Evolutionary conservation across 208 protist species (phyloP).

Genomic region (Trypanosoma grayi): DNA sequence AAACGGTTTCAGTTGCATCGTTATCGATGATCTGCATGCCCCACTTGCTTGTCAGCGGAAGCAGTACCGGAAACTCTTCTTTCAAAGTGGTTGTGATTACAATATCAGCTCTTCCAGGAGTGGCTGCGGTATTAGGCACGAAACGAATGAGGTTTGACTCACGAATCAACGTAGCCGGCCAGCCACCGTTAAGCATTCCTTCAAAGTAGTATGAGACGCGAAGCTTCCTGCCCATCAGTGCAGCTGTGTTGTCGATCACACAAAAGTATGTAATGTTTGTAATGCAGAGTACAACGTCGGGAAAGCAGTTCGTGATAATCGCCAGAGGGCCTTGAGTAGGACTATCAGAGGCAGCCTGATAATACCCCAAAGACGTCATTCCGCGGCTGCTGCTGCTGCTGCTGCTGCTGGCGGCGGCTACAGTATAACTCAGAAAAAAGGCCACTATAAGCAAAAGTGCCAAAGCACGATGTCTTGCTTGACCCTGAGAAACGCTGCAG

Average conservation of each 20-base stretch:
- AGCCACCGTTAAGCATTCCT: not conserved
- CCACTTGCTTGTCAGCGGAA: not conserved
- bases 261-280: constrained; percentile 7
- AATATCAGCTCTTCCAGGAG: not conserved
- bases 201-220: constrained; percentile 3
- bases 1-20: no score
- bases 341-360: not conserved
- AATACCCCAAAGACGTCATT: not conserved
- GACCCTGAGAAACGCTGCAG: no score
- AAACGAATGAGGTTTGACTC: not conserved
- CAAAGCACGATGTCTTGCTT: no score
- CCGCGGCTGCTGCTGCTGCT: no score
- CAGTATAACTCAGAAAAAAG: no score
- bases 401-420: no score
- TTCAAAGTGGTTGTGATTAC: not conserved
- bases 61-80: not conserved
- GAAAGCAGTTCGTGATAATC: not conserved
- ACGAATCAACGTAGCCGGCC: not conserved
- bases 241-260: not conserved
- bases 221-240: not conserved
- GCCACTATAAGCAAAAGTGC: no score
- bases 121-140: not conserved
- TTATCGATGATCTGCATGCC: not conserved
- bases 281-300: not conserved
- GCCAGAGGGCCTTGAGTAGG: not conserved